These are phyloP conservation scores for Trypanosoma brucei DNA, from an alignment of 208 protist genomes.

Conservation along the genomic window DNA sequence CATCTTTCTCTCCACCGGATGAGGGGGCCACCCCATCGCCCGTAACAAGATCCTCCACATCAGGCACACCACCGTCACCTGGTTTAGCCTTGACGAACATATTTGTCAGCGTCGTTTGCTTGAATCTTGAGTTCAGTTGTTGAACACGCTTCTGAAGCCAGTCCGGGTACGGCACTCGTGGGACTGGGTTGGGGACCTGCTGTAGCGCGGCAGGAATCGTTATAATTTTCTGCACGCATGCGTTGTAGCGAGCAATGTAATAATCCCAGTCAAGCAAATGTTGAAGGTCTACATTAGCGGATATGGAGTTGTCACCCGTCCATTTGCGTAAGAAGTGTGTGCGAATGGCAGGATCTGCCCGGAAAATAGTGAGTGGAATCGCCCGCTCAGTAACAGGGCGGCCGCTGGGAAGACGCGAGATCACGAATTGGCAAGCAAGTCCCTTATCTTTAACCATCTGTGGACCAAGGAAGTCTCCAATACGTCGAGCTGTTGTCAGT, in stretches of 20 bases:
- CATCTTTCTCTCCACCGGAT: not conserved
- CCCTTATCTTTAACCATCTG: conserved; percentile 98
- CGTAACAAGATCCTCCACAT: conserved; percentile 58
- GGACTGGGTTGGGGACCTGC: conserved; percentile 95
- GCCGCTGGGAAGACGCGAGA: conserved; percentile 94
- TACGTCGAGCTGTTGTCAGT: conserved; percentile 95
- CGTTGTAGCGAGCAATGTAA: conserved; percentile 96
- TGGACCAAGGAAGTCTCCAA: conserved; percentile 97
- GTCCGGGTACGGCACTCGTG: conserved; percentile 95
- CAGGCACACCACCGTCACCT: conserved; percentile 8
- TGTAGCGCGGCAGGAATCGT: conserved; percentile 99
- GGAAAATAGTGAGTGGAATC: conserved; percentile 98
- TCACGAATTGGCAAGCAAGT: conserved; percentile 96
- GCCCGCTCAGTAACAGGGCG: conserved; percentile 96
- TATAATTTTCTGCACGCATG: conserved; percentile 99
- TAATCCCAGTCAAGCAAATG: conserved; percentile 99
- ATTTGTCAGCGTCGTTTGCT: conserved; percentile 54
- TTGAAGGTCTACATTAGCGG: conserved; percentile 71
- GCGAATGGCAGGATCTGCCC: conserved; percentile 81
- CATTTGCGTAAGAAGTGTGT: conserved; percentile 95
- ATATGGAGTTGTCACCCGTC: conserved; percentile 79
- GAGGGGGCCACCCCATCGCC: not conserved
- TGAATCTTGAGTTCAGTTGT: conserved; percentile 74
- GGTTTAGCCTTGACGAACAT: conserved; percentile 52
- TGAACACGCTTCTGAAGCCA: conserved; percentile 95